Evolutionary conservation across 108 stramenopile species (phyloP).

Genomic region (Skeletonema marinoi): DNA sequence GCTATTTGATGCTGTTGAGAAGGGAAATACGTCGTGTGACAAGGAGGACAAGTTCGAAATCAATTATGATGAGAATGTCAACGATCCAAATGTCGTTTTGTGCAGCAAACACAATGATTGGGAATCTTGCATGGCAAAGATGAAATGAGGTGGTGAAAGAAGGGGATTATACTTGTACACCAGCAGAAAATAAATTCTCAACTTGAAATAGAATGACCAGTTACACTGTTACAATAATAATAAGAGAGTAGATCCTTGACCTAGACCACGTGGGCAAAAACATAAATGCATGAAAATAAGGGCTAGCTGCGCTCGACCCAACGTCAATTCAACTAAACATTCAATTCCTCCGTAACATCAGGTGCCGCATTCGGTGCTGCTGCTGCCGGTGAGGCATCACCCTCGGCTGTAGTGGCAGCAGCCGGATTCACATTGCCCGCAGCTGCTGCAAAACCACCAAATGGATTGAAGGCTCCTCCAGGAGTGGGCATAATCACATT

Average conservation of each 20-base stretch:
- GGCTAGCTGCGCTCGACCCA: no score
- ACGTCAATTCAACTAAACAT: no score
- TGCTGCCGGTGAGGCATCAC: neutral
- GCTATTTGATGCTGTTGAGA: conserved; percentile 12
- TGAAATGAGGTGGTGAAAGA: neutral
- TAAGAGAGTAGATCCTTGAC: no score
- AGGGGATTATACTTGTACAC: no score
- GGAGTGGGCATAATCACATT: no score
- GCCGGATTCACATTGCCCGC: neutral
- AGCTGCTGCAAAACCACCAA: neutral
- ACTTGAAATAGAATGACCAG: no score
- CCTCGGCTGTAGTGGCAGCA: neutral
- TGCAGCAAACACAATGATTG: conserved; percentile 47
- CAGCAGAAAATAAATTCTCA: no score
- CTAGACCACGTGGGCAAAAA: no score
- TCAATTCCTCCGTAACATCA: neutral
- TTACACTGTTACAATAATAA: no score
- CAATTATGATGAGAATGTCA: conserved; percentile 1
- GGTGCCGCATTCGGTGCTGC: neutral
- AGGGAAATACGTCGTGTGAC: neutral
- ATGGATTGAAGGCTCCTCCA: neutral
- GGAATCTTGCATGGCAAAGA: conserved; percentile 32
- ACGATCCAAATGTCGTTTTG: conserved; percentile 21
- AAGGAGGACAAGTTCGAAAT: conserved; percentile 21
- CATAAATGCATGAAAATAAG: no score